These are phyloP conservation scores for Fusarium succisae DNA, from an alignment of 2,329 filamentous ascomycete species.

Conservation along the genomic window DNA sequence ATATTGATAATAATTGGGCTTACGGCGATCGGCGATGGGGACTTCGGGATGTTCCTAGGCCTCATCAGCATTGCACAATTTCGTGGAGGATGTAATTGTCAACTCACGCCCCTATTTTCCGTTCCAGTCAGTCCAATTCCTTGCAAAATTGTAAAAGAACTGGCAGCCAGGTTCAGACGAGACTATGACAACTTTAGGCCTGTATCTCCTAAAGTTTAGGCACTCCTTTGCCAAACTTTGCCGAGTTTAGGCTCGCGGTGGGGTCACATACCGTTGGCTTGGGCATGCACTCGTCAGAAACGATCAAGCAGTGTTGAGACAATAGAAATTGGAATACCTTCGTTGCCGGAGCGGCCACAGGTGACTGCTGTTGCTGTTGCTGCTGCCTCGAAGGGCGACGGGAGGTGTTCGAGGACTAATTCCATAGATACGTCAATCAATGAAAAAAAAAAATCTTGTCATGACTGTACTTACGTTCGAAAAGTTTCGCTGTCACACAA, in stretches of 20 bases:
- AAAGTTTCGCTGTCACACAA: background rate
- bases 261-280: background rate
- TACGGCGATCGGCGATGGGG: too few relatives aligned
- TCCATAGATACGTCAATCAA: background rate
- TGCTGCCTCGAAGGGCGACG: background rate
- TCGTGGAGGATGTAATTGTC: background rate
- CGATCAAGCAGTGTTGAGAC: background rate
- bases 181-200: background rate
- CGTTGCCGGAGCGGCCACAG: background rate
- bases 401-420: accelerated
- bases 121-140: background rate
- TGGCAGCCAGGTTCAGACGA: background rate
- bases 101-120: background rate
- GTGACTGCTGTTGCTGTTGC: too few relatives aligned
- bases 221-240: background rate
- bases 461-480: accelerated
- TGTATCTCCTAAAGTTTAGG: background rate
- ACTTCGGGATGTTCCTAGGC: background rate
- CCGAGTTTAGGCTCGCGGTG: background rate
- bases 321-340: background rate
- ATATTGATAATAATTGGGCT: background rate
- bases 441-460: too few relatives aligned
- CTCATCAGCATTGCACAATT: background rate
- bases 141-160: background rate
- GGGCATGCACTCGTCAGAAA: background rate